These are phyloP conservation scores for Chalciporus piperatoides DNA, from an alignment of 1,284 basidiomycete genomes.

Conservation along the genomic window DNA sequence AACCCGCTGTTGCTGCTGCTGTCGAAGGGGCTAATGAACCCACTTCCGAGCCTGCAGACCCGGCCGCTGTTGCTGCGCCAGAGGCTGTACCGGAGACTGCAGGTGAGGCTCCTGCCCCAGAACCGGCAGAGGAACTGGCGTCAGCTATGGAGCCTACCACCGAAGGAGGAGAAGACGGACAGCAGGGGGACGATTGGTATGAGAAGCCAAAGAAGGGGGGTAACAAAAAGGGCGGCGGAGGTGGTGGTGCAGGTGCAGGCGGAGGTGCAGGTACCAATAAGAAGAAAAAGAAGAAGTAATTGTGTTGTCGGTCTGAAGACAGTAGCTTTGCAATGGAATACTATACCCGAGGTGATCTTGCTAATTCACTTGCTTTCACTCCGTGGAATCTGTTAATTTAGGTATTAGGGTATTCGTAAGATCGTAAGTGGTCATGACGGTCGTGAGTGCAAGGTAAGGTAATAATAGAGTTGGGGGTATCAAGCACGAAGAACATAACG, in stretches of 20 bases:
- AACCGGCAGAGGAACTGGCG: constrained; percentile 2
- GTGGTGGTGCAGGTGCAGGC: too few relatives aligned
- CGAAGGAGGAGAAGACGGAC: constrained; percentile 20
- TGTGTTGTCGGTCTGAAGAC: background rate
- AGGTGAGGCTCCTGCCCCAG: background rate
- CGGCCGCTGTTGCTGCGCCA: background rate
- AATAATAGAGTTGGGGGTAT: constrained; percentile 16
- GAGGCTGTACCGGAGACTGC: background rate
- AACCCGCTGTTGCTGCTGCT: too few relatives aligned
- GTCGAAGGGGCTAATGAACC: background rate
- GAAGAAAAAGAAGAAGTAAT: constrained; percentile 27
- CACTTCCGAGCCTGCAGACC: background rate
- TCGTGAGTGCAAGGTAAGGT: background rate
- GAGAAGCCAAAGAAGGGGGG: background rate
- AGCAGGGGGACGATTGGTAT: constrained; percentile 1
- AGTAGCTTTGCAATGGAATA: background rate
- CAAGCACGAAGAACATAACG: background rate
- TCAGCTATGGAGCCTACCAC: constrained; percentile 14
- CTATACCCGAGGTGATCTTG: background rate
- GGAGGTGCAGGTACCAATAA: too few relatives aligned
- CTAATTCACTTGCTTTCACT: background rate
- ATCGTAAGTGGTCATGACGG: constrained; percentile 4
- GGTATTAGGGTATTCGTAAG: background rate
- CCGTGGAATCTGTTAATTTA: background rate
- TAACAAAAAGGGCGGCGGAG: background rate